Base-by-base conservation (phyloP, 257 asterid species). In the Petrea volubilis region DNA sequence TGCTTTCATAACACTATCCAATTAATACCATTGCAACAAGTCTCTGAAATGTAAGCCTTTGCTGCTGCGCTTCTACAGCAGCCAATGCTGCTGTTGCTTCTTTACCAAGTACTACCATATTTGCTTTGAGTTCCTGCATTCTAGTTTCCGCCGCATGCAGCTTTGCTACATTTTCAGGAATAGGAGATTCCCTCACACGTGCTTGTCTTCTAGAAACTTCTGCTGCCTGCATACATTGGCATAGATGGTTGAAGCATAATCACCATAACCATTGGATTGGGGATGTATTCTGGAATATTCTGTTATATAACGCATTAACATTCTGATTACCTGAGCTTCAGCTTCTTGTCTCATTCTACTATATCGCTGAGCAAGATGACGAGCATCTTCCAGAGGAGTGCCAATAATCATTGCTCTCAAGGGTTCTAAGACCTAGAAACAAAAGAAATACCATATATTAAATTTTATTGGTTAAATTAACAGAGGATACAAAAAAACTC, bases 341-440 rank as follows among this genome's bases (percentile, higher is more conserved):
- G 98, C 98, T 62, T 95, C 99, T 88, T 91, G 99, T 73, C 99
- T 90, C 99, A 94, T 84, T 74, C 74, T 83, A 83, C 99, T 91
- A 72, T 91, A 94, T 67, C 98, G 91, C 83, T 94, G 99, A 71
- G 99, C 99, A 72, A 94, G 93, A 82, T 91, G 97, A n/a, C 98
- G 97, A 79, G 99, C 99, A 78, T 94, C 99, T 82, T 94, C 99
- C 52, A 94, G 78, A 57, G 95, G 98, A 75, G 96, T 81, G 64
- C 98, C 90, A 44, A 23, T 33, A 74, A 84, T 85, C 95, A 94
- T 88, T 64, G 96, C 92, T 77, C 99, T 84, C 86, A 95, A 78
- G 63, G 99, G 99, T 77, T 95, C 99, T 60, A 95, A 77, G 15
- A 95, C 98, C 99, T 95, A 77, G 29, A 76, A 76, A 38, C 5